A percentile compares a stretch with the other conserved stretches of the same genome.
These are phyloP conservation scores for Mantamonas sphyraenae DNA, from an alignment of 78 protist species.

Conservation along the genomic window DNA sequence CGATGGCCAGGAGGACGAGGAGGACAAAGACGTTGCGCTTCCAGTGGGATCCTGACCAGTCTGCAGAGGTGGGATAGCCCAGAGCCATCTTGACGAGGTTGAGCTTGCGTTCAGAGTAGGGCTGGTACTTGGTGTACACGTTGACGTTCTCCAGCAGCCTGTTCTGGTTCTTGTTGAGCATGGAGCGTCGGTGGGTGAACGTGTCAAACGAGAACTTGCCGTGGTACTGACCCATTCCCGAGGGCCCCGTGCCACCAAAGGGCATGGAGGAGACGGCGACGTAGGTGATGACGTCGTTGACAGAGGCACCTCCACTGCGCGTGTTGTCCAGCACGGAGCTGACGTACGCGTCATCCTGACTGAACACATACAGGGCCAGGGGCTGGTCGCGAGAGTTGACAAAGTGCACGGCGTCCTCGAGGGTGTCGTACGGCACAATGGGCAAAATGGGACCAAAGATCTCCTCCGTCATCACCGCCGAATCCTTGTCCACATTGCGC, in stretches of 20 bases:
- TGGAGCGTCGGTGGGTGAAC: constrained; percentile 59
- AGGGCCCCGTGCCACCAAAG: constrained; percentile 92
- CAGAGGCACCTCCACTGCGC: too few relatives aligned
- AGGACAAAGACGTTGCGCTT: too few relatives aligned
- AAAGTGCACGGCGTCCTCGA: constrained; percentile 27
- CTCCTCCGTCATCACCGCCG: constrained; percentile 35
- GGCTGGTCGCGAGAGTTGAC: constrained; percentile 83
- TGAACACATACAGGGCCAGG: constrained; percentile 65
- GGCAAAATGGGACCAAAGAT: constrained; percentile 79
- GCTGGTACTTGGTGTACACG: too few relatives aligned
- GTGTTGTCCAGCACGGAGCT: too few relatives aligned
- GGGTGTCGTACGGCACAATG: background rate
- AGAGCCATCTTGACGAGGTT: too few relatives aligned
- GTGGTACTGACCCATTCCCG: constrained; percentile 82
- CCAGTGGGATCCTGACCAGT: too few relatives aligned
- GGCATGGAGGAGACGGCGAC: constrained; percentile 69
- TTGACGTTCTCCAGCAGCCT: too few relatives aligned
- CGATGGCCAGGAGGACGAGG: too few relatives aligned
- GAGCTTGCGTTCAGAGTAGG: too few relatives aligned
- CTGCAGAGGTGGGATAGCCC: too few relatives aligned
- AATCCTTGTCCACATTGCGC: constrained; percentile 7
- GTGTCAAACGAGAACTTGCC: constrained; percentile 52
- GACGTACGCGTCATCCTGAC: constrained; percentile 52
- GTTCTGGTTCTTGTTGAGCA: too few relatives aligned
- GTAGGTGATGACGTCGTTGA: constrained; percentile 28